phyloP scores from a whole-genome alignment of 192 early-diverging fungal species.

The Kickxella alabastrina region DNA sequence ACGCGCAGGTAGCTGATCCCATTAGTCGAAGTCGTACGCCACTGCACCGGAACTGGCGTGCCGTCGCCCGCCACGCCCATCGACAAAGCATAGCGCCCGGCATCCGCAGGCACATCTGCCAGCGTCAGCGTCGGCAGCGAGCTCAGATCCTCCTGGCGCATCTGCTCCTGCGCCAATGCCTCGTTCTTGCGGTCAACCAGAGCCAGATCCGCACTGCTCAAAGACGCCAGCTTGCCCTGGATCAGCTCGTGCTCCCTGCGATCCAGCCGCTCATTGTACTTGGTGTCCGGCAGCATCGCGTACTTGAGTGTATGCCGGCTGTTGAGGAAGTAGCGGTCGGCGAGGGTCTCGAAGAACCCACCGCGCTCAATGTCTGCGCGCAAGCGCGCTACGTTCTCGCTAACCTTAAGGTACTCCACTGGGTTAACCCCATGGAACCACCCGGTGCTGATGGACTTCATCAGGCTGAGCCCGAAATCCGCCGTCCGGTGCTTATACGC shows the following conservation, averaged over 20 bases:
- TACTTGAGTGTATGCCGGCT: constrained; percentile 77
- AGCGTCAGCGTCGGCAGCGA: constrained; percentile 81
- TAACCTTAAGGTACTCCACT: constrained; percentile 74
- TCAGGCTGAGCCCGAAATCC: constrained; percentile 80
- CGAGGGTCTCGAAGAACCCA: constrained; percentile 69
- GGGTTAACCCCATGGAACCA: constrained; percentile 91
- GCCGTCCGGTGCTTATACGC: constrained; percentile 85
- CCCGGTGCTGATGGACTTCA: constrained; percentile 69
- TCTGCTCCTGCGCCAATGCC: constrained; percentile 66
- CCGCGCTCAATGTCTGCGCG: constrained; percentile 56
- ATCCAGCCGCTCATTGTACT: constrained; percentile 58
- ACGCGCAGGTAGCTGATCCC: constrained; percentile 86
- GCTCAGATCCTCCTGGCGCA: constrained; percentile 68
- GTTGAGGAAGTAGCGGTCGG: constrained; percentile 73
- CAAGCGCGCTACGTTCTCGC: constrained; percentile 71
- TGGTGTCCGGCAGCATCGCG: constrained; percentile 74
- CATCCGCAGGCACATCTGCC: constrained; percentile 61
- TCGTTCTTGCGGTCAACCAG: constrained; percentile 65
- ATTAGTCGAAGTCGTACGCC: constrained; percentile 79
- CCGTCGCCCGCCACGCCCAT: constrained; percentile 40
- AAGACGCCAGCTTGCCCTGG: constrained; percentile 52
- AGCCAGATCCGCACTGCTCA: constrained; percentile 62
- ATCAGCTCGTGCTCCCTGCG: constrained; percentile 67
- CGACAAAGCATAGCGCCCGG: constrained; percentile 56
- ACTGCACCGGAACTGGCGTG: constrained; percentile 59